A percentile compares a stretch with the other conserved stretches of the same genome.
Evolutionary conservation across 2,329 filamentous ascomycete species (phyloP).

Genomic region (Nothophaeocryptopus gaeumannii): DNA sequence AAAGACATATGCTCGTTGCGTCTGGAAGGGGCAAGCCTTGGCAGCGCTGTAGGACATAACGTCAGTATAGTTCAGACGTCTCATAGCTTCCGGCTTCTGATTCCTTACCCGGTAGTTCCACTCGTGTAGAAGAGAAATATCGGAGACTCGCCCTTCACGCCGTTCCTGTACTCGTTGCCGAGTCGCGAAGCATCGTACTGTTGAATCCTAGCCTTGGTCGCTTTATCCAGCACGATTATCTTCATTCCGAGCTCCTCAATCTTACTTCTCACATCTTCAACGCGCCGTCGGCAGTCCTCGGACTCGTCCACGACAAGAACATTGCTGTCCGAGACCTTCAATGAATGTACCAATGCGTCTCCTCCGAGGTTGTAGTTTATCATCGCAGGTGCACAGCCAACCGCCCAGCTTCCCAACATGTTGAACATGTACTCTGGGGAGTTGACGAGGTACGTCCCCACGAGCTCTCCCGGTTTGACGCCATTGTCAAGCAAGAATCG

Average conservation of each 20-base stretch:
- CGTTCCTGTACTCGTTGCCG: slow-evolving; percentile 54
- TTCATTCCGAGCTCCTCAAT: slow-evolving; percentile 58
- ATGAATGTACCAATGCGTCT: slow-evolving; percentile 35
- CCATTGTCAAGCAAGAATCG: slow-evolving; percentile 55
- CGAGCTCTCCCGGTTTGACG: slow-evolving; percentile 34
- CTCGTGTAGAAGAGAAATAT: slow-evolving; percentile 70
- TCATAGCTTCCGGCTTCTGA: too few relatives aligned
- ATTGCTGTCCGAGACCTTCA: slow-evolving; percentile 40
- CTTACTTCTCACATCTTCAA: slow-evolving; percentile 51
- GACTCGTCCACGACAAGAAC: slow-evolving; percentile 48
- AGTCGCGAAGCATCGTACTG: slow-evolving; percentile 52
- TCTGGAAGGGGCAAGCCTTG: slow-evolving; percentile 65
- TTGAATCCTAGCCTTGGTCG: slow-evolving; percentile 48
- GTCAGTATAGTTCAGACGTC: too few relatives aligned
- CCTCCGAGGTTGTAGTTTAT: slow-evolving; percentile 39
- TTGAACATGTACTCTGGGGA: slow-evolving; percentile 37
- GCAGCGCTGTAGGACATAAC: slow-evolving; percentile 43
- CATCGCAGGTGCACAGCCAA: slow-evolving; percentile 35
- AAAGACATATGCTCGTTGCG: slow-evolving; percentile 45
- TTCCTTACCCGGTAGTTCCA: slow-evolving; percentile 62
- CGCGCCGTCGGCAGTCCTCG: slow-evolving; percentile 52
- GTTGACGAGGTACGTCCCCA: slow-evolving; percentile 37
- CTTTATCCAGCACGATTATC: slow-evolving; percentile 53
- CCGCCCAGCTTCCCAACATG: slow-evolving; percentile 31
- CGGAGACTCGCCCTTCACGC: slow-evolving; percentile 53